These are phyloP conservation scores for Candida sojae DNA, from an alignment of 1,139 yeast species.

Conservation along the genomic window DNA sequence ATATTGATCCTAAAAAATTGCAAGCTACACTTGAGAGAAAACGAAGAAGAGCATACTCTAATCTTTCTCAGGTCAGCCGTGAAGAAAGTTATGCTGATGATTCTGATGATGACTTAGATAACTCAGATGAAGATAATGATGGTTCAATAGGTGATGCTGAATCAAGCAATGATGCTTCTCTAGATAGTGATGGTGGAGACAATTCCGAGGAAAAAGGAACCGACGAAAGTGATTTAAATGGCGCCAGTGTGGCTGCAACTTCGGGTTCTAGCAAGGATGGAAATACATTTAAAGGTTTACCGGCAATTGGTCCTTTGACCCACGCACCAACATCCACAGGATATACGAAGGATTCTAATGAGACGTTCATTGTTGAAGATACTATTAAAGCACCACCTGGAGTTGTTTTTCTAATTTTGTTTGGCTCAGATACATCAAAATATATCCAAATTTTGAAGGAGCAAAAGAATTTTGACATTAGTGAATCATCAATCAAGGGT, in stretches of 20 bases:
- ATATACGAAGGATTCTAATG: conserved; percentile 57
- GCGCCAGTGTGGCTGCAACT: conserved; percentile 6
- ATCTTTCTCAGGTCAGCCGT: conserved; percentile 6
- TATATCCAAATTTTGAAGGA: conserved; percentile 55
- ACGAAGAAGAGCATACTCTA: conserved; percentile 13
- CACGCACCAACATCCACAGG: conserved; percentile 40
- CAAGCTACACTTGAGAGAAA: conserved; percentile 14
- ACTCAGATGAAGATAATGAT: conserved; percentile 13
- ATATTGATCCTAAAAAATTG: conserved; percentile 21
- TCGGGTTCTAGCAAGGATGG: conserved; percentile 11
- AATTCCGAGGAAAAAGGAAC: conserved; percentile 8
- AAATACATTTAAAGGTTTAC: conserved; percentile 35
- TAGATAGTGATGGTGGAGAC: conserved; percentile 9
- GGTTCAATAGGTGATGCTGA: conserved; percentile 6
- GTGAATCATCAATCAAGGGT: conserved; percentile 51
- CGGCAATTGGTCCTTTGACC: conserved; percentile 38
- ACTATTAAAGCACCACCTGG: conserved; percentile 78
- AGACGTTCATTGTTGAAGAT: conserved; percentile 65
- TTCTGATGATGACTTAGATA: conserved; percentile 10
- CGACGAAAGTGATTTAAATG: conserved; percentile 6
- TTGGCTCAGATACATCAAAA: conserved; percentile 72
- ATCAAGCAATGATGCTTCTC: conserved; percentile 3
- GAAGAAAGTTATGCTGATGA: conserved; percentile 9
- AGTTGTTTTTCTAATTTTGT: conserved; percentile 65
- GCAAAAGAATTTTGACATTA: conserved; percentile 73